A percentile compares a stretch with the other conserved stretches of the same genome.
phyloP scores from a whole-genome alignment of 1,284 basidiomycete genomes.

The Lentinus polychrous region DNA sequence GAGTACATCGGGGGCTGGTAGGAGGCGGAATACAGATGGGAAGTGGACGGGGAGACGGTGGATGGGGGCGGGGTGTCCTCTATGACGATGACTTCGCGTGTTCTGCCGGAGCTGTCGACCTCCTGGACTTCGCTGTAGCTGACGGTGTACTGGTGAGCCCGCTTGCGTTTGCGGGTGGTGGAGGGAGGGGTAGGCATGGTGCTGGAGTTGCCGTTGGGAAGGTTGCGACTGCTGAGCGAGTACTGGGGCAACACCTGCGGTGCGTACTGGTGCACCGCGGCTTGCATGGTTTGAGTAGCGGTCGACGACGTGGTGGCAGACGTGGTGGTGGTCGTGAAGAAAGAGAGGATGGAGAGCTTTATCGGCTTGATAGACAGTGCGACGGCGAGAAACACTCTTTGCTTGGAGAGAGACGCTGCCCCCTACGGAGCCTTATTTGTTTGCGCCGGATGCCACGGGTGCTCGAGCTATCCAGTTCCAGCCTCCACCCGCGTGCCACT shows the following conservation, averaged over 20 bases:
- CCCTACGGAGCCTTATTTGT: slow-evolving; percentile 25
- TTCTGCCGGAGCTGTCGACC: slow-evolving; percentile 64
- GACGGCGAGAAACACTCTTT: slow-evolving; percentile 23
- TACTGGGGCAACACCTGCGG: slow-evolving; percentile 54
- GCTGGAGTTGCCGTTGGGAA: slow-evolving; percentile 23
- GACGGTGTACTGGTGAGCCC: slow-evolving; percentile 69
- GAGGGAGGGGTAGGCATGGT: slow-evolving; percentile 52
- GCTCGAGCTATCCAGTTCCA: slow-evolving; percentile 14
- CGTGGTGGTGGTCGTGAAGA: slow-evolving; percentile 31
- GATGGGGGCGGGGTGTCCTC: slow-evolving; percentile 79
- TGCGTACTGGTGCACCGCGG: slow-evolving; percentile 55
- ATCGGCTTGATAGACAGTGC: slow-evolving; percentile 27
- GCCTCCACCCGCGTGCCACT: slow-evolving; percentile 4
- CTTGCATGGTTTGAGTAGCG: slow-evolving; percentile 49
- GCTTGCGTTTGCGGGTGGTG: slow-evolving; percentile 73
- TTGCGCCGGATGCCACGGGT: slow-evolving; percentile 18
- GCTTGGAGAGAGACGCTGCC: slow-evolving; percentile 21
- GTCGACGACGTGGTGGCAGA: slow-evolving; percentile 30
- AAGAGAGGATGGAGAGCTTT: slow-evolving; percentile 29
- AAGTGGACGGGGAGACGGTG: slow-evolving; percentile 67
- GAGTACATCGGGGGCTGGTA: slow-evolving; percentile 71
- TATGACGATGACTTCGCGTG: slow-evolving; percentile 81
- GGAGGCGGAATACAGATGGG: slow-evolving; percentile 63
- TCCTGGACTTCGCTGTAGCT: slow-evolving; percentile 82
- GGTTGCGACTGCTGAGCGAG: slow-evolving; percentile 25